Evolutionary conservation across 305 asterid species (phyloP).

Genomic region (Euphrasia arctica): DNA sequence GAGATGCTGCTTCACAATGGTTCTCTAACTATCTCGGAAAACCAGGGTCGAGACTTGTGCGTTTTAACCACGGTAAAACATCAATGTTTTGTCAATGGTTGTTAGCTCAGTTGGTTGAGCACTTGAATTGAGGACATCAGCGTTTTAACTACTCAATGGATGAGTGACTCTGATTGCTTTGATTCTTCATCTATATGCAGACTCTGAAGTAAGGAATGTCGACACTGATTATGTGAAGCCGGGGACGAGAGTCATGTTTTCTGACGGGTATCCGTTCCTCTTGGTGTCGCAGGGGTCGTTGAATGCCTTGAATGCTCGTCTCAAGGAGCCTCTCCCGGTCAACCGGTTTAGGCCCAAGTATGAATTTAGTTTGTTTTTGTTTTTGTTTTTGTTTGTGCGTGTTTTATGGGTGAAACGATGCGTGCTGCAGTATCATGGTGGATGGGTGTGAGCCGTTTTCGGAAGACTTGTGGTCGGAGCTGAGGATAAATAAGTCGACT

Average conservation of each 20-base stretch:
- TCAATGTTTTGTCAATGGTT: too few species aligned
- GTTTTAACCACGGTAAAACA: slow-evolving; percentile 51
- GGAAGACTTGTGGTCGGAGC: slow-evolving; percentile 73
- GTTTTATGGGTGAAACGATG: background rate
- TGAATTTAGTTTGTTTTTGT: background rate
- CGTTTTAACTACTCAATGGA: background rate
- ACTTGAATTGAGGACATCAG: background rate
- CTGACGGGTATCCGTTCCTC: slow-evolving; percentile 47
- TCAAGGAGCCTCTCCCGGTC: slow-evolving; percentile 54
- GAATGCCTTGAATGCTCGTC: slow-evolving; percentile 55
- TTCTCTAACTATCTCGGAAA: slow-evolving; percentile 63
- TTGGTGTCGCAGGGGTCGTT: slow-evolving; percentile 55
- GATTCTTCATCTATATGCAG: slow-evolving; percentile 25
- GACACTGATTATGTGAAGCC: slow-evolving; percentile 34
- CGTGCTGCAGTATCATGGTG: slow-evolving; percentile 52
- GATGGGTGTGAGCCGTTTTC: slow-evolving; percentile 69
- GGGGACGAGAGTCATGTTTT: slow-evolving; percentile 39
- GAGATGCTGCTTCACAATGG: slow-evolving; percentile 68
- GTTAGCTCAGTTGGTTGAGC: too few species aligned
- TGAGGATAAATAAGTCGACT: slow-evolving; percentile 46
- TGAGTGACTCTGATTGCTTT: background rate
- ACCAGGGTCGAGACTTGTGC: slow-evolving; percentile 57
- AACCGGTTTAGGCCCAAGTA: slow-evolving; percentile 86
- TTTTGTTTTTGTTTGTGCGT: background rate
- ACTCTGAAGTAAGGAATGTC: slow-evolving; percentile 32